Evolutionary conservation across 495 filamentous ascomycete genomes (phyloP), one percentile per base, ranked within the genome.

Genomic region (Penicillium pancosmium): DNA sequence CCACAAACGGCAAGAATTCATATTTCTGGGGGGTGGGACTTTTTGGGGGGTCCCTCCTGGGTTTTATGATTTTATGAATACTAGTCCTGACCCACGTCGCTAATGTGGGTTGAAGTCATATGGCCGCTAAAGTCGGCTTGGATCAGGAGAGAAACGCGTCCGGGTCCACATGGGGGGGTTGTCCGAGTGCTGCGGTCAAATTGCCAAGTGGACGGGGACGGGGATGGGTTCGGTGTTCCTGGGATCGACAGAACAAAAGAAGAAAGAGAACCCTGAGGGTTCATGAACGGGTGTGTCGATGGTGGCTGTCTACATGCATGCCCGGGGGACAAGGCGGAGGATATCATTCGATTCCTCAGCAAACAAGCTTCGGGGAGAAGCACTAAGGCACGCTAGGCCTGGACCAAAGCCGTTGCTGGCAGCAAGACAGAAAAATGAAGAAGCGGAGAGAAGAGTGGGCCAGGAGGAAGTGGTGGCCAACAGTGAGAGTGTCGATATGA

Each of bases 51-150:
- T 35, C 5, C 15, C 6, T 19, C 21, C 27, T 50, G 40, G 57
- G 40, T 31, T 31, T 31, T 31, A 31, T 31, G 49, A 36, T n/a
- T 52, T 56, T 59, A 46, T 47, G 52, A 53, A 35, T 35, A 57
- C 46, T 40, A 50, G 13, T 43, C 9, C 55, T 33, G 63, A 65
- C 66, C 66, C 66, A 68, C 66, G 62, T 55, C 54, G 59, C 65
- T 68, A 65, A 63, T 53, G 63, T 50, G 48, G 50, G 51, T 62
- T 67, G 61, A 64, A 58, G 61, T 68, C 64, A 66, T 68, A 31
- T 44, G 16, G 47, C 55, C 47, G 36, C 46, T 48, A 48, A 18
- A 23, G 3, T 12, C 4, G 46, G 21, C 23, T 10, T 48, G 46
- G 11, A 48, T 27, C 21, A 31, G 21, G 21, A 25, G 40, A 27